Conservation (phyloP, 2,329 filamentous ascomycete species). For the Trichoderma koningii region DNA sequence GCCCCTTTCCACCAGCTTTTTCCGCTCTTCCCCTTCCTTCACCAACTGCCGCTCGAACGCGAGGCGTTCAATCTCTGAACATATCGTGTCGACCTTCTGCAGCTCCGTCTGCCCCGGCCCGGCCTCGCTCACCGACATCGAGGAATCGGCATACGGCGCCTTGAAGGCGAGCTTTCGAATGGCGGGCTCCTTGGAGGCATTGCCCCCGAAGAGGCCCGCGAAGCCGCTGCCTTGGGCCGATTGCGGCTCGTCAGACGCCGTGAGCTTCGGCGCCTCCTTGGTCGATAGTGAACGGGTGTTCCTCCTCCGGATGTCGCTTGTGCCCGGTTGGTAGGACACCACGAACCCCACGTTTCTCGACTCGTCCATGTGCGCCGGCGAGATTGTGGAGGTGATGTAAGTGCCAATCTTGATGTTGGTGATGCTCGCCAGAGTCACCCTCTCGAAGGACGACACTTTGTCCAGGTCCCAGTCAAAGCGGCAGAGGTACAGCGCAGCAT, state of each 20-base stretch:
- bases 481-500: conserved; percentile 82
- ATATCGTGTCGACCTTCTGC: conserved; percentile 64
- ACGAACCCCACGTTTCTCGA: conserved; percentile 81
- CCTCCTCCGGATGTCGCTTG: conserved; percentile 71
- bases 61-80: conserved; percentile 73
- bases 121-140: conserved; percentile 54
- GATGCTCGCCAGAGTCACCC: conserved; percentile 75
- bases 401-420: conserved; percentile 74
- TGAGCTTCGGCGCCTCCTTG: conserved; percentile 38
- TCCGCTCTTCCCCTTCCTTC: conserved; percentile 46
- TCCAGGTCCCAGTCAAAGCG: conserved; percentile 94
- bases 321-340: conserved; percentile 72
- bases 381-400: conserved; percentile 88
- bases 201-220: conserved; percentile 46
- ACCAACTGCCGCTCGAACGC: conserved; percentile 53
- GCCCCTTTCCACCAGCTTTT: conserved; percentile 54
- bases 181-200: conserved; percentile 35
- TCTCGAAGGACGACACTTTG: conserved; percentile 90
- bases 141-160: conserved; percentile 56
- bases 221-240: conserved; percentile 41
- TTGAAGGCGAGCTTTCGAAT: conserved; percentile 56
- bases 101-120: conserved; percentile 53
- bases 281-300: conserved; percentile 82
- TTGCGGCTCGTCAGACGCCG: conserved; percentile 30
- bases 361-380: conserved; percentile 74